Base-by-base conservation (phyloP, 1,284 basidiomycete species). In the Ganoderma lingzhi region DNA sequence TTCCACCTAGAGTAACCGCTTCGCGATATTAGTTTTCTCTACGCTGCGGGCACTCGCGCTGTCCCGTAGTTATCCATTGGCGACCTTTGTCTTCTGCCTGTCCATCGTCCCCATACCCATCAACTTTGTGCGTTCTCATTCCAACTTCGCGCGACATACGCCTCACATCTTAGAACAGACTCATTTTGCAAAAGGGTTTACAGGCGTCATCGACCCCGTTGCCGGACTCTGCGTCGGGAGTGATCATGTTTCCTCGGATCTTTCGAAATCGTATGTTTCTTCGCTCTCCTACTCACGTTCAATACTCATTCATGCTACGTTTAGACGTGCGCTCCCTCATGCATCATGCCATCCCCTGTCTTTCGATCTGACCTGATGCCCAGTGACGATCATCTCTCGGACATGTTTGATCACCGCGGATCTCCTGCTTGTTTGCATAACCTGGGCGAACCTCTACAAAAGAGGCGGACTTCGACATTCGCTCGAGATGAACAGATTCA, bases 301-400 rank as follows among this genome's bases (percentile, higher is more conserved):
- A 12, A 23, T 8, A n/a, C 48, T 51, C 23, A 51, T 23, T 3
- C 10, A 28, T 6, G 10, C 8, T n/a, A 48, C n/a, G 1, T 10
- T 23, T n/a, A 51, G 48, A 51, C 23, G 48, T 23, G 48, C 48
- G 8, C 19, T 5, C 12, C 23, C 35, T 35, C n/a, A 28, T 51
- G 0, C 23, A 8, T 28, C 48, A 9, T 28, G 48, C 10, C 9
- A 28, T 8, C 14, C 23, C 48, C 9, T 41, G 9, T 4, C 23
- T 51, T 51, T n/a, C 8, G 23, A 28, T 66, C 23, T 60, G 51
- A 10, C 62, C 35, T 17, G 60, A 56, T 51, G 59, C 37, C 37
- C n/a, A 66, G 65, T 66, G 14, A 66, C 65, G 28, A 66, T 66
- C 8, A 60, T 60, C 8, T 66, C 65, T 17, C 60, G 65, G 17